A percentile compares a stretch with the other conserved stretches of the same genome.
Evolutionary conservation across 306 rosid species (phyloP).

Genomic region (Trifolium fragiferum): DNA sequence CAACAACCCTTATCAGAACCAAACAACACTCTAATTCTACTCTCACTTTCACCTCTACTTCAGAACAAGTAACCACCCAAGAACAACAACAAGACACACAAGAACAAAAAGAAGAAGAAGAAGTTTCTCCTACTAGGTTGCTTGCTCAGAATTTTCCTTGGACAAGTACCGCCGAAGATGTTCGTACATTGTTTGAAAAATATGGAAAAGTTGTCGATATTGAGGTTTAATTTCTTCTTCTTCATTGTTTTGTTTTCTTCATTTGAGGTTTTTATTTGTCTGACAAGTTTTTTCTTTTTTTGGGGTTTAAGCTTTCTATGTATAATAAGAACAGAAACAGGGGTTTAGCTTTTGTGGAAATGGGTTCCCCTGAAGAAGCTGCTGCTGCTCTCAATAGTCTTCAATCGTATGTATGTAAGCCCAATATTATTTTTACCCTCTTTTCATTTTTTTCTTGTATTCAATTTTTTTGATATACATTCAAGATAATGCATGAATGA

Average conservation of each 20-base stretch:
- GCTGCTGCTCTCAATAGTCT: slow-evolving; percentile 66
- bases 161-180: slow-evolving; percentile 80
- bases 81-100: slow-evolving; percentile 43
- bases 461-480: no score
- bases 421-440: not conserved
- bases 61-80: slow-evolving; percentile 45
- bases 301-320: slow-evolving; percentile 74
- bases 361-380: slow-evolving; percentile 91
- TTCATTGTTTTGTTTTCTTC: not conserved
- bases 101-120: slow-evolving; percentile 42
- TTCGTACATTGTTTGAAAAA: slow-evolving; percentile 74
- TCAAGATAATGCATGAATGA: no score
- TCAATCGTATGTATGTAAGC: slow-evolving; percentile 81
- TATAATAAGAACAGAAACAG: slow-evolving; percentile 73
- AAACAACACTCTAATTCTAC: slow-evolving; percentile 41
- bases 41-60: slow-evolving; percentile 50
- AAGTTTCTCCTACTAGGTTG: slow-evolving; percentile 60
- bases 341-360: slow-evolving; percentile 95
- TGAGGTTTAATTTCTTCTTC: slow-evolving; percentile 57
- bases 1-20: slow-evolving; percentile 15
- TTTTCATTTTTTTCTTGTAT: not conserved
- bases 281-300: slow-evolving; percentile 39
- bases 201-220: slow-evolving; percentile 77
- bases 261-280: not conserved
- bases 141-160: slow-evolving; percentile 93